A percentile compares a stretch with the other conserved stretches of the same genome.
These are phyloP conservation scores for Leersia perrieri DNA, from an alignment of 176 grass and related monocot species.

Conservation along the genomic window DNA sequence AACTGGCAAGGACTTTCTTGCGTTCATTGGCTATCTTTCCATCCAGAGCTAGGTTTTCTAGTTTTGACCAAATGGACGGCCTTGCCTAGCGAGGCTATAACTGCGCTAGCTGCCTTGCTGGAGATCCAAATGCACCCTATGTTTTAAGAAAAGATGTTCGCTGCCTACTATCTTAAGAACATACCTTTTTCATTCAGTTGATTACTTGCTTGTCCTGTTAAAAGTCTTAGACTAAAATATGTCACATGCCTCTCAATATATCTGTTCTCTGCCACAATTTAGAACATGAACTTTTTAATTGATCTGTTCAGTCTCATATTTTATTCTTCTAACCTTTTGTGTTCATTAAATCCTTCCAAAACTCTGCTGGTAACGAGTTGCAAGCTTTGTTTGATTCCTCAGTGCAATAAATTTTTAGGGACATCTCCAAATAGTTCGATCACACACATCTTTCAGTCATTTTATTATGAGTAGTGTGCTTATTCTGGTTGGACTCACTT, in stretches of 20 bases:
- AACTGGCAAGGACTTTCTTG: background rate
- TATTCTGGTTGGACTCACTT: slow-evolving; percentile 24
- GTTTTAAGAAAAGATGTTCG: background rate
- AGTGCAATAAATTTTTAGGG: background rate
- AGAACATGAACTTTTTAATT: background rate
- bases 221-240: background rate
- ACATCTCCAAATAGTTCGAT: background rate
- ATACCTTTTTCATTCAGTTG: background rate
- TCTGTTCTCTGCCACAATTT: background rate
- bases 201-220: background rate
- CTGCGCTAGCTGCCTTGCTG: background rate
- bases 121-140: background rate
- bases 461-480: background rate
- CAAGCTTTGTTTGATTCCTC: background rate
- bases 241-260: background rate
- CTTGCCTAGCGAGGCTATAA: background rate
- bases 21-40: background rate
- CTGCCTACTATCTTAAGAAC: background rate
- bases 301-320: background rate
- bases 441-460: slow-evolving; percentile 5
- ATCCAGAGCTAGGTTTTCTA: background rate
- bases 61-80: background rate
- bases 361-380: background rate
- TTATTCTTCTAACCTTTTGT: background rate
- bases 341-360: background rate